phyloP scores from a whole-genome alignment of 768 basidiomycete species.

The Dentipellis fragilis region DNA sequence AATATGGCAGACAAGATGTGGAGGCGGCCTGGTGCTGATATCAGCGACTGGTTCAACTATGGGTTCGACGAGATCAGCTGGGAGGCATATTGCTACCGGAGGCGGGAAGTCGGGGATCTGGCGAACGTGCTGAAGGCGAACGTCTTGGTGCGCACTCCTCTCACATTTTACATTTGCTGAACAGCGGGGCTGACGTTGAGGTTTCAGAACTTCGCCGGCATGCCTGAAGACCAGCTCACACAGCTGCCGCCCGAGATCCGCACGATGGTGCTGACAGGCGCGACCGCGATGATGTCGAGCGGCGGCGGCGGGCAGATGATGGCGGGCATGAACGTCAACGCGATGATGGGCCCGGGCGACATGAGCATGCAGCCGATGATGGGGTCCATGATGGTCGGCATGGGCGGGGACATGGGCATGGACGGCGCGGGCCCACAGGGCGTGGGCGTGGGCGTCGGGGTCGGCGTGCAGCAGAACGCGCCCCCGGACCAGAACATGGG shows the following conservation, averaged over 20 bases:
- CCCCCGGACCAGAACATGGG: constrained; percentile 14
- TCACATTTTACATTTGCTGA: neutral
- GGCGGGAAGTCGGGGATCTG: constrained; percentile 72
- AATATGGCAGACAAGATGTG: constrained; percentile 79
- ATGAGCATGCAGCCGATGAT: constrained; percentile 22
- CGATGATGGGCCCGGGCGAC: constrained; percentile 16
- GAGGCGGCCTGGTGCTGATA: constrained; percentile 84
- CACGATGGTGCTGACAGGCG: constrained; percentile 80
- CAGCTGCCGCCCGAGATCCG: constrained; percentile 74
- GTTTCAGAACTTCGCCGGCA: constrained; percentile 63
- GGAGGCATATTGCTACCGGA: constrained; percentile 84
- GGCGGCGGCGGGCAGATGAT: constrained; percentile 36
- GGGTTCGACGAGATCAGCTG: constrained; percentile 97
- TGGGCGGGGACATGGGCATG: constrained; percentile 64
- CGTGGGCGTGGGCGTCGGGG: constrained; percentile 9
- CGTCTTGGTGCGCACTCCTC: constrained; percentile 51
- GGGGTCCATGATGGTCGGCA: constrained; percentile 72
- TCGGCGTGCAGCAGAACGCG: constrained; percentile 12
- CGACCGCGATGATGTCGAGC: constrained; percentile 66
- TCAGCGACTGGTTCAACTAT: constrained; percentile 98
- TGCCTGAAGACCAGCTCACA: constrained; percentile 73
- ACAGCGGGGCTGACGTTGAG: neutral
- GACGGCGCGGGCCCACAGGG: neutral
- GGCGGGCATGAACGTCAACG: constrained; percentile 22
- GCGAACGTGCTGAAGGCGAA: constrained; percentile 75